Conservation (phyloP, 257 asterid genomes). For the Solanum pinnatisectum region DNA sequence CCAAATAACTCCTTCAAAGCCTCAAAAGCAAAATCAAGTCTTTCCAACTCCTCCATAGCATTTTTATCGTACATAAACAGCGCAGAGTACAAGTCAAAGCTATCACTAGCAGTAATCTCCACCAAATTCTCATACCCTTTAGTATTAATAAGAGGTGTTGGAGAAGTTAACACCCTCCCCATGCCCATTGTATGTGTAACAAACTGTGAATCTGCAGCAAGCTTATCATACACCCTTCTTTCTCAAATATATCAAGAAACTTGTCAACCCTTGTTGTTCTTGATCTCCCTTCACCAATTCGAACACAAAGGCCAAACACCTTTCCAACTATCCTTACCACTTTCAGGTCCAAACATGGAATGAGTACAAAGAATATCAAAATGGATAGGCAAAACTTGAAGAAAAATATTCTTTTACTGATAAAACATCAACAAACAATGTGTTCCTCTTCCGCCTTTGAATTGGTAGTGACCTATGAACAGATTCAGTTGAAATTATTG, state of each 20-base stretch:
- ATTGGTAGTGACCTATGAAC: constrained; percentile 52
- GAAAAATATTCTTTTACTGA: constrained; percentile 51
- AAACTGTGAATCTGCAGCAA: constrained; percentile 30
- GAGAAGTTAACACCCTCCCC: constrained; percentile 43
- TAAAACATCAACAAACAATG: constrained; percentile 60
- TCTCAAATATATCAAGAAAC: constrained; percentile 45
- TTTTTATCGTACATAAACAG: constrained; percentile 34
- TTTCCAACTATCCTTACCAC: background rate
- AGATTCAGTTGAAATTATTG: constrained; percentile 50
- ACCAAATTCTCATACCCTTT: constrained; percentile 78
- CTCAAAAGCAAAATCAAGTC: too few relatives aligned
- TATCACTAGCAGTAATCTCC: constrained; percentile 34
- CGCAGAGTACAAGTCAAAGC: constrained; percentile 75
- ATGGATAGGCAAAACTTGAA: constrained; percentile 43
- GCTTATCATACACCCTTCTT: constrained; percentile 22
- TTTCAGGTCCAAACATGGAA: constrained; percentile 36
- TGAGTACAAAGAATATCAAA: constrained; percentile 75
- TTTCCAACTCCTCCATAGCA: too few relatives aligned
- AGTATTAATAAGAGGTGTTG: constrained; percentile 54
- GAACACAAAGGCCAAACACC: background rate
- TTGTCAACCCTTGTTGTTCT: constrained; percentile 32
- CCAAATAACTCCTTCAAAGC: too few relatives aligned
- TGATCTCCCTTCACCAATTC: constrained; percentile 11
- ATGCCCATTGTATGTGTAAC: constrained; percentile 71
- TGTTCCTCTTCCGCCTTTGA: constrained; percentile 45